phyloP scores from a whole-genome alignment of 257 asterid species.

The Perilla frutescens region DNA sequence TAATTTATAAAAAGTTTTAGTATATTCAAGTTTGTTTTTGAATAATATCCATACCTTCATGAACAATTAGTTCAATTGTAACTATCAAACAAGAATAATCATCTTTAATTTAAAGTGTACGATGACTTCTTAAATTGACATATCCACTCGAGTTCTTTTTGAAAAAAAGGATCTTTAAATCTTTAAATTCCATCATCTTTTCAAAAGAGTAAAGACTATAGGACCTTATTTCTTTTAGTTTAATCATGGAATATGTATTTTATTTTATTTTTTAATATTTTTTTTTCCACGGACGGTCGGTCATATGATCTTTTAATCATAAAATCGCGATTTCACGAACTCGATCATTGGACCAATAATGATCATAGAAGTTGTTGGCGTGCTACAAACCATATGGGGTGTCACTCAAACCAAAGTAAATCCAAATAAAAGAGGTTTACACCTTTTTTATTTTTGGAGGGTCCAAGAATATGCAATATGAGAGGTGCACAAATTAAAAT shows the following conservation, averaged over 20 bases:
- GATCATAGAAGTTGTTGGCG: constrained; percentile 10
- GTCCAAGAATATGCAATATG: constrained; percentile 40
- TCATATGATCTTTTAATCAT: too few relatives aligned
- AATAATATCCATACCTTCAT: too few relatives aligned
- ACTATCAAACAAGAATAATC: neutral
- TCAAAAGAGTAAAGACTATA: neutral
- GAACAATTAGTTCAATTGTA: neutral
- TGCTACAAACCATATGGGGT: constrained; percentile 1
- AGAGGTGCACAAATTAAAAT: constrained; percentile 34
- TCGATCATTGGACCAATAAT: neutral
- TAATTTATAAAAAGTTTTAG: too few relatives aligned
- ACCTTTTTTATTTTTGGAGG: constrained; percentile 30
- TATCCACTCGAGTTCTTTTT: neutral
- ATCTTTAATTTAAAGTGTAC: neutral
- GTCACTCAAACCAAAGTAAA: constrained; percentile 15
- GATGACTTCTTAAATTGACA: constrained; percentile 12
- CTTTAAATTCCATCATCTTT: constrained; percentile 20
- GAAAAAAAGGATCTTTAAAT: neutral
- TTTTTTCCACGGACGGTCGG: too few relatives aligned
- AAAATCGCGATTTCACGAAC: too few relatives aligned
- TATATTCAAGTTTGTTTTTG: too few relatives aligned
- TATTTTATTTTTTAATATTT: neutral
- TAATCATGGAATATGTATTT: constrained; percentile 3
- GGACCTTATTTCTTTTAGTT: constrained; percentile 17
- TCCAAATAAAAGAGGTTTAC: constrained; percentile 21